Evolutionary conservation across 495 filamentous ascomycete species (phyloP), one percentile per base, ranked within the genome.

Genomic region (Aspergillus kassunensis): DNA sequence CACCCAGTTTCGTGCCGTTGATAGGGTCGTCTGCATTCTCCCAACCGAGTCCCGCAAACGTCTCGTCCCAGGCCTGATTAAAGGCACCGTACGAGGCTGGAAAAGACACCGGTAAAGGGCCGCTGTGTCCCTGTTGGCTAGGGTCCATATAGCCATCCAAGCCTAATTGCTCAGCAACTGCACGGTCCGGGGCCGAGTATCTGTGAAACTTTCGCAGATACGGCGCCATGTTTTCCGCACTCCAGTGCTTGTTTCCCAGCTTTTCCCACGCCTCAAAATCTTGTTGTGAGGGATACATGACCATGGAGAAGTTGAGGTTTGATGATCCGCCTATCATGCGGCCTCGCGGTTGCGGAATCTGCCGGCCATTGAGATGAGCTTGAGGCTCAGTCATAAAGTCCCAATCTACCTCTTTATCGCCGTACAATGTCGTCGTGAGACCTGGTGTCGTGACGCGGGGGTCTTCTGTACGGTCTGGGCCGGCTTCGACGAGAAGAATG

Each of bases 11-110:
- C 0, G 12, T 30, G 0, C 51, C 56, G 1, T 10, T 23, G 3
- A 46, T 36, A 6, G 40, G 39, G 56, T 64, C 57, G 11, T 51
- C 54, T 23, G 54, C 62, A 53, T 10, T 56, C 47, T 64, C 48
- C 16, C 78, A 50, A 0, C 72, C 73, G 0, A 77, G 54, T 0
- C 53, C 47, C 42, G 78, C 66, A 13, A 79, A 50, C 1, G 78
- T 74, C 1, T 54, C 53, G 52, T 80, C 74, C 75, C 77, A 82
- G 19, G 73, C 64, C 29, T 63, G 54, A 51, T 80, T 75, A 1
- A 74, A 65, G 2, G 64, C 51, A 3, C 68, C 63, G 55, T 72
- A 78, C 31, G 75, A 57, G 9, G 57, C 59, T 3, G 67, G 67
- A 31, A 44, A 44, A 0, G 65, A 66, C 3, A 71, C 74, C 12